Conservation (phyloP, 2,329 filamentous ascomycete genomes). For the Epichloe scottii region DNA sequence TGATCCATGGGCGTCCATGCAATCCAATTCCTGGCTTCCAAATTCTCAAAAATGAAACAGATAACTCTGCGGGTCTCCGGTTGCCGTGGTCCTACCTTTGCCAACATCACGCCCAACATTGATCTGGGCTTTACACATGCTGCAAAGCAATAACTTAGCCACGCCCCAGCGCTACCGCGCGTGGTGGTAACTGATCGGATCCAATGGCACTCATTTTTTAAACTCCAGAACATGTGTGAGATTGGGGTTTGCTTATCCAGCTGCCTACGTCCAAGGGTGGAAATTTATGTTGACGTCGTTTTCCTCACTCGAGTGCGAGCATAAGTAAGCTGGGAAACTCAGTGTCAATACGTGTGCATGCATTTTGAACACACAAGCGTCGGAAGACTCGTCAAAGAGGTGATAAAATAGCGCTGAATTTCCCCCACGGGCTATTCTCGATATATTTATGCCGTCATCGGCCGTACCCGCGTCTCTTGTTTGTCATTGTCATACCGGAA, state of each 20-base stretch:
- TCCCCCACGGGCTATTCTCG: neutral
- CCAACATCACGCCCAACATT: too few relatives aligned
- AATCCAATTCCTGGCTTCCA: neutral
- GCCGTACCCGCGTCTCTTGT: neutral
- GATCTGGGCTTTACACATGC: neutral
- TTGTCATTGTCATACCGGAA: too few relatives aligned
- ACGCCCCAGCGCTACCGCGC: neutral
- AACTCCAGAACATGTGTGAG: neutral
- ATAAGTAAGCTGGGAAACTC: too few relatives aligned
- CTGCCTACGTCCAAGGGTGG: too few relatives aligned
- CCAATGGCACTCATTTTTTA: neutral
- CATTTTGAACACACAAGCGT: neutral
- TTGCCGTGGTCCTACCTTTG: too few relatives aligned
- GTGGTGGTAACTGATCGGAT: neutral
- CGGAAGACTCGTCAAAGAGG: neutral
- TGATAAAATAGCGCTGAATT: neutral
- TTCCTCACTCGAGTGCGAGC: too few relatives aligned
- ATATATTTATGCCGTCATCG: neutral
- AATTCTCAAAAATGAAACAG: neutral
- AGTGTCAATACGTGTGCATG: neutral
- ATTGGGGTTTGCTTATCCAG: neutral
- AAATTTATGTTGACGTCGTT: too few relatives aligned
- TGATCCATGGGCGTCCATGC: neutral
- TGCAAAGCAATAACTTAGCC: neutral
- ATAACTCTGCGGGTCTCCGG: neutral